Conservation (phyloP, 306 rosid species). For the Cajanus cajan region DNA sequence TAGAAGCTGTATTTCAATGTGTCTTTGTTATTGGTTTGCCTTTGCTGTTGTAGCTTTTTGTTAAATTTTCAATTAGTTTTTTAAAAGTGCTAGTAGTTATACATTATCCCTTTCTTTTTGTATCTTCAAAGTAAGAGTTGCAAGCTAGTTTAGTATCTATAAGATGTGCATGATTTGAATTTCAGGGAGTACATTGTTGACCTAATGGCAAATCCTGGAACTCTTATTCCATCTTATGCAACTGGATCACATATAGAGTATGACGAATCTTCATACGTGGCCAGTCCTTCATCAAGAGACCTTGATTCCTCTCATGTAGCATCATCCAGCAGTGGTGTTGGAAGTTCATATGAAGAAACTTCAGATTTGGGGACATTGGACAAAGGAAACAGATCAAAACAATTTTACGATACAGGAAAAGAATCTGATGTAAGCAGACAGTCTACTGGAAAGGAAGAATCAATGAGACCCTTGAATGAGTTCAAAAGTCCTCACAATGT, state of each 20-base stretch:
- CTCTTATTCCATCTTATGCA: constrained; percentile 89
- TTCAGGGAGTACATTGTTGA: constrained; percentile 98
- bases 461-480: constrained; percentile 32
- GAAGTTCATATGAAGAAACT: constrained; percentile 71
- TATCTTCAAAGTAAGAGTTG: constrained; percentile 3
- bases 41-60: constrained; percentile 13
- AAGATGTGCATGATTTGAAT: constrained; percentile 43
- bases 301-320: constrained; percentile 72
- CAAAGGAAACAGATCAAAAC: constrained; percentile 47
- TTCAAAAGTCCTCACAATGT: constrained; percentile 38
- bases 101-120: constrained; percentile 9
- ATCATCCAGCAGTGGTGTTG: constrained; percentile 81
- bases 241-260: constrained; percentile 64
- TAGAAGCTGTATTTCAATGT: not conserved
- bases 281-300: constrained; percentile 75
- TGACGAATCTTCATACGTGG: constrained; percentile 57
- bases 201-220: constrained; percentile 97
- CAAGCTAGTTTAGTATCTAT: constrained; percentile 26
- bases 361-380: constrained; percentile 54
- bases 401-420: constrained; percentile 42
- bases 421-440: constrained; percentile 48
- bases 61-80: not conserved
- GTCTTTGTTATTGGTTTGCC: constrained; percentile 18
- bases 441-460: constrained; percentile 43
- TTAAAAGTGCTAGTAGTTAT: constrained; percentile 4